Conservation (phyloP, 306 rosid species). For the Gillenia trifoliata region DNA sequence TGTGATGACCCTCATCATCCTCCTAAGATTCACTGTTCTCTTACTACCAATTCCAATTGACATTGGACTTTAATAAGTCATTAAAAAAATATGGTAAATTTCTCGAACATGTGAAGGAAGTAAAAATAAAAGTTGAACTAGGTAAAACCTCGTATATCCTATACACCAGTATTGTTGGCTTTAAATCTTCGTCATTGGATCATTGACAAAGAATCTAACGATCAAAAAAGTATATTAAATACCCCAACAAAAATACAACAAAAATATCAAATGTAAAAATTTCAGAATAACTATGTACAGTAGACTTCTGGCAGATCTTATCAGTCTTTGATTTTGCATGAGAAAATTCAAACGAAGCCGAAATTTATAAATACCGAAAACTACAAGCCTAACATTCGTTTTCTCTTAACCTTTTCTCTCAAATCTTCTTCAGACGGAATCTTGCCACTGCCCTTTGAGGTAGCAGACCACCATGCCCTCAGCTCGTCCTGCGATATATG, state of each 20-base stretch:
- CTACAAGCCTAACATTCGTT: constrained; percentile 55
- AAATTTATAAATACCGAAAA: constrained; percentile 16
- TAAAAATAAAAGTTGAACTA: neutral
- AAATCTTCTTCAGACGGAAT: constrained; percentile 59
- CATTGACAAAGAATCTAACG: neutral
- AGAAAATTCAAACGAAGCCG: neutral
- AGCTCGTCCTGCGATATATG: constrained; percentile 70
- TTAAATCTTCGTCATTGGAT: neutral
- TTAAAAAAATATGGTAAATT: neutral
- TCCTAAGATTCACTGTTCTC: neutral
- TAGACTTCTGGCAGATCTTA: neutral
- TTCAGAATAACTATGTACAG: constrained; percentile 1
- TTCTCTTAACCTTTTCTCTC: constrained; percentile 42
- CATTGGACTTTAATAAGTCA: no score
- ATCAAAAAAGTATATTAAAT: no score
- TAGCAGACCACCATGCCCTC: constrained; percentile 74
- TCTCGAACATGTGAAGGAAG: neutral
- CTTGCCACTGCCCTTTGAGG: constrained; percentile 36
- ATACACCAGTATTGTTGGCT: neutral
- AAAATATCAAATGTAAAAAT: neutral
- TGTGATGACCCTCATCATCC: no score
- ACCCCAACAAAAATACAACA: no score
- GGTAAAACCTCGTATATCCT: neutral
- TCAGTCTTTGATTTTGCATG: neutral
- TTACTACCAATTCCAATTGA: no score